Evolutionary conservation across 2,329 filamentous ascomycete genomes (phyloP), one percentile per base, ranked within the genome.

Genomic region (Pyrenophora graminea): DNA sequence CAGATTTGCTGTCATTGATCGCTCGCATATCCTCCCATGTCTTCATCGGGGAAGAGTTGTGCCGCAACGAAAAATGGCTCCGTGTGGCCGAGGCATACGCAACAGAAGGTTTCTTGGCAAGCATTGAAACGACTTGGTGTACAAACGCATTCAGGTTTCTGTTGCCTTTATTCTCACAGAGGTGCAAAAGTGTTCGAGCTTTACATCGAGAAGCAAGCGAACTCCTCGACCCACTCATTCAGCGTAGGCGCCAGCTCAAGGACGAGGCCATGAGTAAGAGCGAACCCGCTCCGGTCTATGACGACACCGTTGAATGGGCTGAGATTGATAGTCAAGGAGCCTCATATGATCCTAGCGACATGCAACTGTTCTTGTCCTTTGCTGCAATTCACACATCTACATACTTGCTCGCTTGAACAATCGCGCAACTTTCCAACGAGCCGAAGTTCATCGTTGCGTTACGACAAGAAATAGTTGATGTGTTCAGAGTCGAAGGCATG

Each of bases 61-160:
- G 70, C 44, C 65, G 67, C 19, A 74, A 77, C 48, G 59, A 70
- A 46, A 59, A 69, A 45, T 79, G 76, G 75, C 59, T 76, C 13
- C 48, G 66, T 0, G 63, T 68, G 3, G 58, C 67, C 31, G 68
- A 64, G 13, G 50, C 61, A 30, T 76, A 76, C 58, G 70, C 72
- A 1, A 17, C 25, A 8, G 6, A 8, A 53, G 44, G 6, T 32
- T 23, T 46, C 2, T n/a, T 2, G 5, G 30, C 31, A 7, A 17
- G 21, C 3, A 17, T 36, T 2, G 3, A 44, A 2, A 31, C 39
- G 12, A 21, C 15, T 0, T 15, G 15, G 1, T 7, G 34, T 2
- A 39, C 34, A 2, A 9, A 2, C 1, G 12, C 23, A 0, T 13
- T 52, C 0, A 38, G 39, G 10, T 19, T 13, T 3, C 19, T 48